Base-by-base conservation (phyloP, 139 green algal genomes). In the Edaphochlamys debaryana region DNA sequence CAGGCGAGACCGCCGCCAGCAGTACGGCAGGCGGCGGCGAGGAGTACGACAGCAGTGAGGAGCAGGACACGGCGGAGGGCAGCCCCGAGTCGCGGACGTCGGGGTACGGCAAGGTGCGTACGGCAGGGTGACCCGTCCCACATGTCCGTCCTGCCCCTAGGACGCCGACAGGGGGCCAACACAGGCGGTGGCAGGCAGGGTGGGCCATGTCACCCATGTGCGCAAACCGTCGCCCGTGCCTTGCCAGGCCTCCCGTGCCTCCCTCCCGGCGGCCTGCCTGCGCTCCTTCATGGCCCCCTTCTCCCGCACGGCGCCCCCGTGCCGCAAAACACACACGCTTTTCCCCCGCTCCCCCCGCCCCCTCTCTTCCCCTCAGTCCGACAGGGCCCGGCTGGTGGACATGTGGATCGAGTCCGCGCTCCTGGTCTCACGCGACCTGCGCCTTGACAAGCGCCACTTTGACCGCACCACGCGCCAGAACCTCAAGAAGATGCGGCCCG, bases 401-500 rank as follows among this genome's bases (percentile, higher is more conserved):
- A 25, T 80, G 58, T 80, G 73, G 73, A 80, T 80, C 56, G 73
- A 80, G 37, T 69, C 56, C 0, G 73, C 73, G 7, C 56, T 80
- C 56, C 73, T 80, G 56, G 73, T 80, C 37, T 60, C 38, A 30
- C 73, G 73, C 38, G 73, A 80, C 56, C 48, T 80, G 73, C 73
- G 73, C 30, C 38, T 80, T 5, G 73, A 80, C 73, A 80, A 80
- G 73, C 73, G 73, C 37, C 73, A 80, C 73, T 80, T 80, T 38
- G 73, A 80, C 73, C 73, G 73, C 73, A 80, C 73, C 56, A 80
- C 73, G 37, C 37, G 73, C 19, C 73, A 80, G 56, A 80, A 80
- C 73, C 73, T 80, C 54, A 80, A 80, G 38, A 80, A 80, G 73
- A 80, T 80, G 73, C 73, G 73, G 27, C 73, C 73, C 9, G 73